phyloP scores from a whole-genome alignment of 140 eudicot species.

The Ambrosia hybrid region DNA sequence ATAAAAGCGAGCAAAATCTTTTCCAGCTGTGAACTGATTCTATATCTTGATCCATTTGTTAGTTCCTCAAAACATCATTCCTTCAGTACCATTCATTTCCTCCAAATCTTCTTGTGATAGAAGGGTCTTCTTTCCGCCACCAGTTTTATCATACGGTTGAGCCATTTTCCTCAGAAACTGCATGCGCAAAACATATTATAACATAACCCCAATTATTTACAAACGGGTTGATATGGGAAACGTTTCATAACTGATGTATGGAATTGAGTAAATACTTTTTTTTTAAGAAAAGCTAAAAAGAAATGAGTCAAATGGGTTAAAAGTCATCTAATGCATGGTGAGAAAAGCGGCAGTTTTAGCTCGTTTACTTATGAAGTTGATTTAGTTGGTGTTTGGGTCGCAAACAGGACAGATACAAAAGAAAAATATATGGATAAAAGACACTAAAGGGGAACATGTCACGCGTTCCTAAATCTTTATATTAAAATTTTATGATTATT shows the following conservation, averaged over 20 bases:
- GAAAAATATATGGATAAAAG: no score
- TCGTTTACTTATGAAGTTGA: no score
- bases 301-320: background rate
- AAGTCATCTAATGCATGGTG: no score
- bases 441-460: no score
- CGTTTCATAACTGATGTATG: background rate
- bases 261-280: background rate
- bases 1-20: conserved; percentile 18
- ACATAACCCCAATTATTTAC: background rate
- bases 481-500: no score
- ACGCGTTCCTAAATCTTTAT: no score
- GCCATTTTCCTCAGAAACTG: conserved; percentile 98
- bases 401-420: no score
- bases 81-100: conserved; percentile 50
- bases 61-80: conserved; percentile 53
- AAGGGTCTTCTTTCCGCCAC: conserved; percentile 86
- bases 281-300: background rate
- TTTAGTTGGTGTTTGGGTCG: no score
- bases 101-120: conserved; percentile 85
- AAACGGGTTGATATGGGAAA: background rate
- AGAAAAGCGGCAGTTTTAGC: no score
- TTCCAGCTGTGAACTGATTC: conserved; percentile 2
- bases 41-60: background rate
- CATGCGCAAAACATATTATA: conserved; percentile 6
- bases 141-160: conserved; percentile 94